Conservation (phyloP, 1,139 yeast genomes). For the Saccharomyces hybrid region DNA sequence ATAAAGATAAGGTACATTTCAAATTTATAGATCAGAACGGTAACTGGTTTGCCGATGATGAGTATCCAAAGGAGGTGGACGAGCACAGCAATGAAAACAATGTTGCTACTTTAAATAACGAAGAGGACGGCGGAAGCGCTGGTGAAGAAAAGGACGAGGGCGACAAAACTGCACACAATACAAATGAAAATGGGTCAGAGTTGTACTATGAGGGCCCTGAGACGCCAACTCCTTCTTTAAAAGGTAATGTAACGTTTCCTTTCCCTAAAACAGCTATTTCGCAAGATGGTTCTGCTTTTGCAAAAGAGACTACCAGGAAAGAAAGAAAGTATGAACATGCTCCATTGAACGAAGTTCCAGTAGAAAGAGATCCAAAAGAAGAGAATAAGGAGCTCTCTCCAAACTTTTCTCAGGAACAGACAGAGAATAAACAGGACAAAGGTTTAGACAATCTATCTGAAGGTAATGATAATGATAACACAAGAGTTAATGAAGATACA, state of each 20-base stretch:
- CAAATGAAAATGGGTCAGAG: background rate
- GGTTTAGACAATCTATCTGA: conserved; percentile 1
- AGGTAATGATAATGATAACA: background rate
- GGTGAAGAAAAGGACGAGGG: background rate
- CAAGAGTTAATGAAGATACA: background rate
- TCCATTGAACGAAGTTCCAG: background rate
- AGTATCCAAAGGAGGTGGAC: conserved; percentile 43
- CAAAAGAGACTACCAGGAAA: background rate
- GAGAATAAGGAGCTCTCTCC: background rate
- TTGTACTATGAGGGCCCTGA: background rate
- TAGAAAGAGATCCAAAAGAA: background rate
- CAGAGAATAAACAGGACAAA: background rate
- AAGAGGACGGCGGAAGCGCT: background rate
- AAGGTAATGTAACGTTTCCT: background rate
- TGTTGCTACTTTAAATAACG: conserved; percentile 17
- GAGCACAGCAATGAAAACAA: conserved; percentile 54
- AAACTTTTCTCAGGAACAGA: too few relatives aligned
- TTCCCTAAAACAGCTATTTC: background rate
- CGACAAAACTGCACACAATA: background rate
- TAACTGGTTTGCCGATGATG: conserved; percentile 47
- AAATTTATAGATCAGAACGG: conserved; percentile 37
- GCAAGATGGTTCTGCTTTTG: background rate
- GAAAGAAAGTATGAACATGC: background rate
- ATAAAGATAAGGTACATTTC: conserved; percentile 18
- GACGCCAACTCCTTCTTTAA: background rate